A percentile compares a stretch with the other conserved stretches of the same genome.
Evolutionary conservation across 2,329 filamentous ascomycete species (phyloP).

Genomic region (Pseudopithomyces maydicus): DNA sequence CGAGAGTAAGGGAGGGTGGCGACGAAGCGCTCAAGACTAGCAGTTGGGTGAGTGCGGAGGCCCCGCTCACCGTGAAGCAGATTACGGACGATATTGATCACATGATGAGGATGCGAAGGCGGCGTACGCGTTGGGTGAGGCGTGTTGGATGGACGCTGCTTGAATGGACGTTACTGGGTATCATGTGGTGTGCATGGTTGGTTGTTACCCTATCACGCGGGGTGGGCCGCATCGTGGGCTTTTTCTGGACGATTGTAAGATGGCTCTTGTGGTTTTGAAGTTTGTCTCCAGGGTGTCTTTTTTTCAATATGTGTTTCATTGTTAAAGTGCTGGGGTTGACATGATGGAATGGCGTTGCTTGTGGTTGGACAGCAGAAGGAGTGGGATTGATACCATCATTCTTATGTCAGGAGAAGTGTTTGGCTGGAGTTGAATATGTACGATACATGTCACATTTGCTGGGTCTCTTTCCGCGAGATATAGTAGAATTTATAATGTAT

Average conservation of each 20-base stretch:
- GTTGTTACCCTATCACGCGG: slow-evolving; percentile 78
- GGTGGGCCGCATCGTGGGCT: slow-evolving; percentile 66
- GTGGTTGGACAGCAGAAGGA: too few species aligned
- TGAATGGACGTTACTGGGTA: slow-evolving; percentile 84
- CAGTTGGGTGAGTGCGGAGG: slow-evolving; percentile 74
- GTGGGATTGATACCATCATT: too few species aligned
- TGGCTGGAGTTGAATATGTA: too few species aligned
- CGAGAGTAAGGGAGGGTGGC: slow-evolving; percentile 68
- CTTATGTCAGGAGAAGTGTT: too few species aligned
- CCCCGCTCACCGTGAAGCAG: slow-evolving; percentile 79
- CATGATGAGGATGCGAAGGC: slow-evolving; percentile 72
- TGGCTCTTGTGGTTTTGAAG: slow-evolving; percentile 76
- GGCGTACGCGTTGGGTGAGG: slow-evolving; percentile 75
- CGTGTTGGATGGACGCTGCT: slow-evolving; percentile 79
- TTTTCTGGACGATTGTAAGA: slow-evolving; percentile 63
- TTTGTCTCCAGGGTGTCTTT: too few species aligned
- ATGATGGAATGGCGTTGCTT: too few species aligned
- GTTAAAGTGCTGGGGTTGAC: too few species aligned
- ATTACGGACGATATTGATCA: slow-evolving; percentile 75
- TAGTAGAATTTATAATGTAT: too few species aligned
- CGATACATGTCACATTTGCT: too few species aligned
- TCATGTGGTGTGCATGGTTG: slow-evolving; percentile 96
- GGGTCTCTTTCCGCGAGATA: too few species aligned
- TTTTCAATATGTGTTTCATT: too few species aligned
- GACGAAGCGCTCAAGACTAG: slow-evolving; percentile 82